These are phyloP conservation scores for Sugiyamaella pinicola DNA, from an alignment of 1,139 yeast species.

Conservation along the genomic window DNA sequence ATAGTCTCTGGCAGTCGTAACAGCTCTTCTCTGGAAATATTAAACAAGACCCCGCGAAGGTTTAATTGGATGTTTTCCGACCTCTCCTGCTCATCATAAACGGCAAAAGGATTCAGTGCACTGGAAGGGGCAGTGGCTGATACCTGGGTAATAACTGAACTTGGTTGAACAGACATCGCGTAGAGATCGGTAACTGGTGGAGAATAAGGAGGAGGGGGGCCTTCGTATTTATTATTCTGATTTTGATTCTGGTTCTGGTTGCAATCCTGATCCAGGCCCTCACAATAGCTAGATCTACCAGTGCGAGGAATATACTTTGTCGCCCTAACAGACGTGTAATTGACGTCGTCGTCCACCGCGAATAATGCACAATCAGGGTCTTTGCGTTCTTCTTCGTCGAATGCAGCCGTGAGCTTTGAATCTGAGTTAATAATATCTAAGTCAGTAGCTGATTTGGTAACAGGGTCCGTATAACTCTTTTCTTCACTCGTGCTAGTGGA, in stretches of 20 bases:
- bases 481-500: neutral
- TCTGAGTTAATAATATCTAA: no score
- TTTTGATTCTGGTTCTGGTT: neutral
- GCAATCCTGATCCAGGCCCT: neutral
- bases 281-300: neutral
- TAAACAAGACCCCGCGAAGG: conserved; percentile 63
- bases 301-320: no score
- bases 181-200: conserved; percentile 33
- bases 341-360: neutral
- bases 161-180: conserved; percentile 35
- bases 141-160: conserved; percentile 42
- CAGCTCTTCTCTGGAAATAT: conserved; percentile 82
- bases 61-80: conserved; percentile 41
- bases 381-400: neutral
- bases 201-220: conserved; percentile 39
- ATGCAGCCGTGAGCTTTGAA: neutral
- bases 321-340: conserved; percentile 3
- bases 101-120: conserved; percentile 19
- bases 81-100: conserved; percentile 25
- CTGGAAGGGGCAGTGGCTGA: conserved; percentile 21
- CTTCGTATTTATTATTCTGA: conserved; percentile 17
- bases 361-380: neutral
- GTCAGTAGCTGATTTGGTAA: no score
- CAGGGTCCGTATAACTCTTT: neutral
- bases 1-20: conserved; percentile 91